Base-by-base conservation (phyloP, 805 yeast genomes). In the Kockiozyma suomiensis region DNA sequence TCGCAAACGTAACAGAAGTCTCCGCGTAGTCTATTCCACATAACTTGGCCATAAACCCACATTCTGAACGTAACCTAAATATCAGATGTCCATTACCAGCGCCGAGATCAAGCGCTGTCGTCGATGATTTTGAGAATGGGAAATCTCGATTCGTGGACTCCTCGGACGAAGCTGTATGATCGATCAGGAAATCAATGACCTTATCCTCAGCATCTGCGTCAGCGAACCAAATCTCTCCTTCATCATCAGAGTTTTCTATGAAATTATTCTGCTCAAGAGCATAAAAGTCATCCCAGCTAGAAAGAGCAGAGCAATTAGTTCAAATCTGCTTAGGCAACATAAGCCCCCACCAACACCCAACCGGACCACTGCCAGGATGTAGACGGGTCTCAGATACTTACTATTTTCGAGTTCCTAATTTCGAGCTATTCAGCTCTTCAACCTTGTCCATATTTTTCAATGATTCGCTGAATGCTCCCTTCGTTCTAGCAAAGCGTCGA, bases 141-240 rank as follows among this genome's bases (percentile, higher is more conserved):
- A 45, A 42, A 10, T 51, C 60, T 26, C 50, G 51, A 23, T 13
- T 41, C 15, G 30, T 53, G n/a, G 42, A 35, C 4, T 23, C 49
- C 56, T 73, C 32, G 49, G 66, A 3, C 63, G 70, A 61, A 1
- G 78, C 78, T 2, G 81, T 46, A 65, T 85, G 80, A 3, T 83
- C 83, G 17, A 79, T 74, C 5, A 93, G 72, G 68, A 87, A 92
- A 50, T 83, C 83, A n/a, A 88, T 79, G 84, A 94, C 87, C 70
- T 85, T 87, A 60, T 79, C 80, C 70, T 93, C 98, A 0, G 99
- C 98, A 69, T 87, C 91, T n/a, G 88, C 86, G 69, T 94, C 99
- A 66, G 88, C 85, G 73, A 94, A 94, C 99, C 99, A 94, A 72
- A 92, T 83, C 73, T 94, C 98, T 1, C 99, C 99, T 0, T 91